Conservation (phyloP, 306 rosid genomes). For the Medicago arabica region DNA sequence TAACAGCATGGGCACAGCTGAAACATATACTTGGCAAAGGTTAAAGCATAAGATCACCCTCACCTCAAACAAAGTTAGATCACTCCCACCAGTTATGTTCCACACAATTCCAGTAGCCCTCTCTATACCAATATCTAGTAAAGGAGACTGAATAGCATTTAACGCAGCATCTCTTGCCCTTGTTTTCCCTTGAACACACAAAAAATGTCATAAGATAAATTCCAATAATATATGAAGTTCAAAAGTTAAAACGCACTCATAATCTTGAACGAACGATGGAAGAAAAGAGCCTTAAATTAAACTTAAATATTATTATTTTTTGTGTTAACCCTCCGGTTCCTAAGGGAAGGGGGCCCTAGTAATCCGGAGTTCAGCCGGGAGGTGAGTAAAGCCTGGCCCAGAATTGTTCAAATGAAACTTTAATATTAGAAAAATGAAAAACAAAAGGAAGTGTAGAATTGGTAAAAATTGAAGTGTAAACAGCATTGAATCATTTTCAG, state of each 20-base stretch:
- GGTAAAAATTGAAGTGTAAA: background rate
- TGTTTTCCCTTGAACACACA: slow-evolving; percentile 79
- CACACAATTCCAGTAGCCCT: slow-evolving; percentile 97
- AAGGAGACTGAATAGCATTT: slow-evolving; percentile 93
- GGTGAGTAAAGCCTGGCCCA: too few species aligned
- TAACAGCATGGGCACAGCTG: background rate
- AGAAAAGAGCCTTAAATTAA: background rate
- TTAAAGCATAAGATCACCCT: slow-evolving; percentile 1
- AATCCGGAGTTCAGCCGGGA: too few species aligned
- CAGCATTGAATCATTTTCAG: slow-evolving; percentile 10
- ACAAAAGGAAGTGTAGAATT: background rate
- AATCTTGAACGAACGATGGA: background rate
- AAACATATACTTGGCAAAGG: slow-evolving; percentile 24
- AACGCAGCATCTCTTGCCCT: slow-evolving; percentile 99
- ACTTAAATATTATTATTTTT: too few species aligned
- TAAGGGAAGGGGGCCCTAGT: too few species aligned
- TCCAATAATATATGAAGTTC: slow-evolving; percentile 13
- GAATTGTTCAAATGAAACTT: too few species aligned
- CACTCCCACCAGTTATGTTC: slow-evolving; percentile 96
- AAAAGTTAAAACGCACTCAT: background rate
- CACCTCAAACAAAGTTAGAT: slow-evolving; percentile 94
- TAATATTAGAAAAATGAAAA: slow-evolving; percentile 9
- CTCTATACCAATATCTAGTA: slow-evolving; percentile 93
- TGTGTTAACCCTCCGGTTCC: too few species aligned
- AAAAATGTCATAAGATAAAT: slow-evolving; percentile 32